phyloP scores from a whole-genome alignment of 768 basidiomycete species.

The Rubroboletus pulcherrimus region DNA sequence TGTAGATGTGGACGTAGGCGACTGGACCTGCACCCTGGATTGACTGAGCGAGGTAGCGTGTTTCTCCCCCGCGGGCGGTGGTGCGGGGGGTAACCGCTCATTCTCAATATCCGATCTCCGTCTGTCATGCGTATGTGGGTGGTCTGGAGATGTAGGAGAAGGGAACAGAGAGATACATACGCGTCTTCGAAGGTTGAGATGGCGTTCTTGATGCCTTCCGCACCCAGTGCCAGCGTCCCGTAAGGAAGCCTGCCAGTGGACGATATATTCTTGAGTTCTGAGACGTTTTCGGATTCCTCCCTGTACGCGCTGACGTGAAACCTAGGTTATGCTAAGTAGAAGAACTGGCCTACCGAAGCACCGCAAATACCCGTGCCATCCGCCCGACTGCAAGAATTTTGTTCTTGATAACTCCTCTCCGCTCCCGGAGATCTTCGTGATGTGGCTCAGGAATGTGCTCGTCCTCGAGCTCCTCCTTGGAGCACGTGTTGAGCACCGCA shows the following conservation, averaged over 20 bases:
- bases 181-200: constrained; percentile 67
- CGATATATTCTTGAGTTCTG: constrained; percentile 64
- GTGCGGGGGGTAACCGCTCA: constrained; percentile 26
- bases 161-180: constrained; percentile 35
- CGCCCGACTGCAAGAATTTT: constrained; percentile 69
- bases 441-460: constrained; percentile 31
- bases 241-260: constrained; percentile 48
- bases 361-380: constrained; percentile 65
- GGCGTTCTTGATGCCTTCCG: constrained; percentile 70
- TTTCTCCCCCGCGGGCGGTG: constrained; percentile 23
- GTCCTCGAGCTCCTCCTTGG: constrained; percentile 93
- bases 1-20: not conserved
- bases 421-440: constrained; percentile 32
- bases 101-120: constrained; percentile 28
- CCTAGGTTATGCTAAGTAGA: too few relatives aligned
- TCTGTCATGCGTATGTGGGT: constrained; percentile 2
- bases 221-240: constrained; percentile 56
- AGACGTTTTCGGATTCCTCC: constrained; percentile 69
- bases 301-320: constrained; percentile 10
- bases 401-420: constrained; percentile 61
- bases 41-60: not conserved
- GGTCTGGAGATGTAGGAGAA: not conserved
- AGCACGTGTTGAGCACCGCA: constrained; percentile 92
- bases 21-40: constrained; percentile 7
- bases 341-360: constrained; percentile 48